Conservation (phyloP, 2,329 filamentous ascomycete species). For the Ilyonectria robusta region DNA sequence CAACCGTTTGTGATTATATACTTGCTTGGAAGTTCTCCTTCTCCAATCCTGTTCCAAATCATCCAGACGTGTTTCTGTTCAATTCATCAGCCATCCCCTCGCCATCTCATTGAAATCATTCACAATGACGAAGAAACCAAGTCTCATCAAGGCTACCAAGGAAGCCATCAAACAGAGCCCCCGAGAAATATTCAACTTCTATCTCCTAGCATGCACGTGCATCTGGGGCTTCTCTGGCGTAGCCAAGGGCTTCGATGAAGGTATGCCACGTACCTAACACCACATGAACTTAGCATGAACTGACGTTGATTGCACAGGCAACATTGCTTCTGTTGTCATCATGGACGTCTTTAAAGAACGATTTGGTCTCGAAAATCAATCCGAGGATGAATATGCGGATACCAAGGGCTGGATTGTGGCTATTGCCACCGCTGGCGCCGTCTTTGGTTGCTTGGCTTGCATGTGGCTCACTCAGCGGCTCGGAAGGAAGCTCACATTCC, state of each 20-base stretch:
- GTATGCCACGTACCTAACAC: slow-evolving; percentile 11
- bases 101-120: too few relatives aligned
- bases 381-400: slow-evolving; percentile 45
- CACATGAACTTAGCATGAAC: neutral
- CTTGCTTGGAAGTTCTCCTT: too few relatives aligned
- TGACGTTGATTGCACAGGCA: slow-evolving; percentile 34
- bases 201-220: slow-evolving; percentile 45
- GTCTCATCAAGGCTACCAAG: slow-evolving; percentile 46
- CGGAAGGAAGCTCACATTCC: slow-evolving; percentile 42
- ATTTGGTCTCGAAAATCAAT: slow-evolving; percentile 41
- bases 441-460: slow-evolving; percentile 48
- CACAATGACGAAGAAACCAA: slow-evolving; percentile 35
- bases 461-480: slow-evolving; percentile 44
- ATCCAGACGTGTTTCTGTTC: too few relatives aligned
- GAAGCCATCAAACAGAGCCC: slow-evolving; percentile 44
- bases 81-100: too few relatives aligned
- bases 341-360: slow-evolving; percentile 47
- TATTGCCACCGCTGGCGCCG: slow-evolving; percentile 50
- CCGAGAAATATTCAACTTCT: slow-evolving; percentile 49
- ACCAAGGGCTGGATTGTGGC: slow-evolving; percentile 52
- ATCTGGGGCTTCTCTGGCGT: slow-evolving; percentile 50
- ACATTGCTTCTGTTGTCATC: slow-evolving; percentile 49
- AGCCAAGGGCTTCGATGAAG: slow-evolving; percentile 51
- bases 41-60: too few relatives aligned
- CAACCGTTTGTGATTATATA: too few relatives aligned